phyloP scores from a whole-genome alignment of 306 rosid species.

The Arachis hypogaea region DNA sequence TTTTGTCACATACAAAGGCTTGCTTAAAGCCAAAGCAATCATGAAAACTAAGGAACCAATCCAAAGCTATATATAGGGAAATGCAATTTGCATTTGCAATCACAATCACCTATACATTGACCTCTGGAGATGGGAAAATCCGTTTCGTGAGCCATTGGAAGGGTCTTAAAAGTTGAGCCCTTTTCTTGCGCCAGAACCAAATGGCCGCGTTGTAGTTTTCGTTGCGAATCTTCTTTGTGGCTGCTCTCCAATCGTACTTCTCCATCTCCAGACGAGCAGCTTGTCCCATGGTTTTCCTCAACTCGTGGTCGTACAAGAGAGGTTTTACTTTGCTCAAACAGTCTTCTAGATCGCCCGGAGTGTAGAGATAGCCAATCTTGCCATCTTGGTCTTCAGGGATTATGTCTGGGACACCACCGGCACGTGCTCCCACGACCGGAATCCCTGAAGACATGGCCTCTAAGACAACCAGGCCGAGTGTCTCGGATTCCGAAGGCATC shows the following conservation, averaged over 20 bases:
- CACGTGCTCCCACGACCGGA: conserved; percentile 94
- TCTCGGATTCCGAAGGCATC: conserved; percentile 98
- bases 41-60: conserved; percentile 33
- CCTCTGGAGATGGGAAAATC: conserved; percentile 77
- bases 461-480: conserved; percentile 89
- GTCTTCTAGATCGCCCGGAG: conserved; percentile 76
- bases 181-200: conserved; percentile 98
- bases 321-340: conserved; percentile 80
- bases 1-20: conserved; percentile 39
- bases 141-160: conserved; percentile 77
- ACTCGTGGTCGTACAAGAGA: conserved; percentile 61
- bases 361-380: conserved; percentile 73
- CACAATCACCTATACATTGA: conserved; percentile 41
- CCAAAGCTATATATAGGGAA: conserved; percentile 6
- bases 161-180: conserved; percentile 77
- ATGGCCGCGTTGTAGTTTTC: conserved; percentile 89
- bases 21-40: conserved; percentile 51
- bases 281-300: conserved; percentile 77
- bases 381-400: conserved; percentile 87
- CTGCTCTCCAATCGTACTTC: conserved; percentile 94
- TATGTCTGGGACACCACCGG: conserved; percentile 93
- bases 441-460: conserved; percentile 97
- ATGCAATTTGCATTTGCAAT: conserved; percentile 14
- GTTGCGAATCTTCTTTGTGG: conserved; percentile 73
- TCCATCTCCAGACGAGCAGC: conserved; percentile 91